Evolutionary conservation across 179 eudicot genomes (phyloP), one percentile per base, ranked within the genome.

Genomic region (Silene vulgaris): DNA sequence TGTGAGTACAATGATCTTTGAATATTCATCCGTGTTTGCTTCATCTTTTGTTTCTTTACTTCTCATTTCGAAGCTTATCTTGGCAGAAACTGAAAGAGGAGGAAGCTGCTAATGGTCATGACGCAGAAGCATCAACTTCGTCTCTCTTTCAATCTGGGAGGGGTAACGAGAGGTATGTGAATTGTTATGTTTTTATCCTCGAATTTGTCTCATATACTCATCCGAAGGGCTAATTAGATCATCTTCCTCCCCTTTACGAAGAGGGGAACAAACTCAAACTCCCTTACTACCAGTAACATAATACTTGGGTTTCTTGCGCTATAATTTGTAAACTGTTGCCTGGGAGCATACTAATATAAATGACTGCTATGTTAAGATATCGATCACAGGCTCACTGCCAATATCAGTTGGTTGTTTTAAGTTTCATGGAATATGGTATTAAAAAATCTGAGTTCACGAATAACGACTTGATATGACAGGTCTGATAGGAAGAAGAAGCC

Each of bases 51-150:
- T 72, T 71, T 78, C 21, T 70, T 75, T 65, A 32, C 9, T 68
- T 74, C 80, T 83, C 65, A 85, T 72, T 59, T 75, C 19, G 14
- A 80, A 78, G 72, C 74, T 85, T 88, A 72, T 85, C 60, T 86
- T 87, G 75, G 64, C 81, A 93, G 98, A 93, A 93, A 91, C 71
- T 93, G 87, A 86, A 89, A 66, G 93, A 78, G 60, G 96, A 78
- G 54, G 96, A 82, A 62, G 81, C 73, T 61, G 83, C 82, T 19
- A 74, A 74, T 61, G 77, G 76, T 76, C 43, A 74, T 74, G 80
- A 84, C 73, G 84, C 83, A 50, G 96, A 84, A 65, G 83, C 86
- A 62, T 85, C 93, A 74, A 75, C 94, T 62, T 77, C 79, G 72
- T 81, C 93, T 74, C 78, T 73, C 68, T 78, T 82, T 76, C 87